Evolutionary conservation across 2,329 filamentous ascomycete species (phyloP).

Genomic region (Gnomoniopsis sp.): DNA sequence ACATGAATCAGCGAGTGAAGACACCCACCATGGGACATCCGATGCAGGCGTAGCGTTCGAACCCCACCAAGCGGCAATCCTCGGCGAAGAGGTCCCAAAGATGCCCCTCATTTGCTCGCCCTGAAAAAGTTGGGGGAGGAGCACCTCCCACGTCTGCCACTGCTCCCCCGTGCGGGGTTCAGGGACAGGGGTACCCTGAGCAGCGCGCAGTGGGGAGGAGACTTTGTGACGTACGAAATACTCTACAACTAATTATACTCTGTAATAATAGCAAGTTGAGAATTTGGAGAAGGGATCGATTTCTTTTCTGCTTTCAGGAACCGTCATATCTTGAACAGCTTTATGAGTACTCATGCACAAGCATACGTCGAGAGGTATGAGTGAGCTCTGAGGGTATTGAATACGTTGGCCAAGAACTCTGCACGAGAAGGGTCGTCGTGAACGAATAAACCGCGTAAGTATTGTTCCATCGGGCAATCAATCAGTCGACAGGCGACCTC

Average conservation of each 20-base stretch:
- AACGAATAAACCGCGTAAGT: not conserved
- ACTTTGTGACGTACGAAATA: no score
- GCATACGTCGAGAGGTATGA: no score
- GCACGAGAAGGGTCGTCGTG: no score
- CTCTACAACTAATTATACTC: no score
- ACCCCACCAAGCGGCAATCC: not conserved
- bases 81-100: slow-evolving; percentile 7
- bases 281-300: no score
- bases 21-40: not conserved
- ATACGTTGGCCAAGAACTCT: no score
- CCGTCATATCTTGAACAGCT: no score
- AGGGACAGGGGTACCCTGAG: not conserved
- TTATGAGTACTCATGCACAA: no score
- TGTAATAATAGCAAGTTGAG: no score
- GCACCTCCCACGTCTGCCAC: not conserved
- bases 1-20: not conserved
- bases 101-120: slow-evolving; percentile 5
- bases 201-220: not conserved
- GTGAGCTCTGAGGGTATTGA: no score
- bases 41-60: slow-evolving; percentile 2
- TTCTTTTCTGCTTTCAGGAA: no score
- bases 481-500: slow-evolving; percentile 7
- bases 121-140: not conserved
- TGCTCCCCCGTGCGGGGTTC: not conserved
- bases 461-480: not conserved